Evolutionary conservation across 2,329 filamentous ascomycete genomes (phyloP).

Genomic region (Metarhizium brunneum): DNA sequence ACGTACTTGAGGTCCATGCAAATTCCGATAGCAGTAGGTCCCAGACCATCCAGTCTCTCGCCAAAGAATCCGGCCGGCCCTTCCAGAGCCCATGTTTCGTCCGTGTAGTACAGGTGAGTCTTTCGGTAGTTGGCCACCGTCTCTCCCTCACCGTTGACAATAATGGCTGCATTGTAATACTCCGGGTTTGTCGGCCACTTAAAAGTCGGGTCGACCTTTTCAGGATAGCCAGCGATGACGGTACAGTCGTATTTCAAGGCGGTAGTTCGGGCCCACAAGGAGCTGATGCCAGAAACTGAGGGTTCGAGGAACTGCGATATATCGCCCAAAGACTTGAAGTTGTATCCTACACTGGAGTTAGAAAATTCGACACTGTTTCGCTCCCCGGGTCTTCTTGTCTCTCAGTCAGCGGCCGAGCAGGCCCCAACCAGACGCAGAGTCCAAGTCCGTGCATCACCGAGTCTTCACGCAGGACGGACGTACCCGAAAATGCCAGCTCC

Average conservation of each 20-base stretch:
- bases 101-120: conserved; percentile 46
- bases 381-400: neutral
- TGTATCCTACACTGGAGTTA: conserved; percentile 50
- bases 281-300: conserved; percentile 54
- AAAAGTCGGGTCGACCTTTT: conserved; percentile 45
- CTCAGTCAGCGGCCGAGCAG: neutral
- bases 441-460: neutral
- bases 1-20: conserved; percentile 56
- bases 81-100: conserved; percentile 53
- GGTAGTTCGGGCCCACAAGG: conserved; percentile 60
- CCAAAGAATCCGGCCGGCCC: conserved; percentile 40
- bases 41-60: conserved; percentile 35
- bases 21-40: conserved; percentile 47
- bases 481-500: conserved; percentile 68
- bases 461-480: conserved; percentile 8
- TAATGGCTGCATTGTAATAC: conserved; percentile 45
- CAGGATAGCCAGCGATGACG: conserved; percentile 67
- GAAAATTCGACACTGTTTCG: neutral
- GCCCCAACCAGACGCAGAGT: neutral
- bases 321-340: conserved; percentile 60
- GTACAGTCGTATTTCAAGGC: conserved; percentile 58
- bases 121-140: conserved; percentile 53
- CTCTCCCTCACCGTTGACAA: conserved; percentile 51
- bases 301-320: conserved; percentile 63
- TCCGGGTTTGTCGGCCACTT: conserved; percentile 43